Conservation (phyloP, 805 yeast species). For the Debaryomyces castellii region DNA sequence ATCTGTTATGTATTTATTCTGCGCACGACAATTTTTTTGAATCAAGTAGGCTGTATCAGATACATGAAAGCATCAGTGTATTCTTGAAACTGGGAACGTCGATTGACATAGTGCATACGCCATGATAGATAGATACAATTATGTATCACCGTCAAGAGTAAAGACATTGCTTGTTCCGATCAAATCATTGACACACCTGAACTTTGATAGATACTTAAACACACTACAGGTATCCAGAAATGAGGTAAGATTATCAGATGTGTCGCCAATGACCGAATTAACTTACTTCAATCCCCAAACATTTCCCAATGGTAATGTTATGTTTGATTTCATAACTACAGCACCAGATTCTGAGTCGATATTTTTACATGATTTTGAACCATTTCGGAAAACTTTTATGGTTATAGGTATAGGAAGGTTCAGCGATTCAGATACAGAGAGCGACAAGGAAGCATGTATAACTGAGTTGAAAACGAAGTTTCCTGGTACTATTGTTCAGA, state of each 20-base stretch:
- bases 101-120: neutral
- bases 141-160: conserved; percentile 65
- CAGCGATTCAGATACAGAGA: conserved; percentile 5
- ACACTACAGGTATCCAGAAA: conserved; percentile 43
- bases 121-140: conserved; percentile 42
- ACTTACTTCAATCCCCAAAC: conserved; percentile 77
- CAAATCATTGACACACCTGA: conserved; percentile 43
- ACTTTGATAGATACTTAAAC: conserved; percentile 44
- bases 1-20: neutral
- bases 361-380: conserved; percentile 84
- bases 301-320: conserved; percentile 73
- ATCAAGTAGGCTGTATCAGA: neutral
- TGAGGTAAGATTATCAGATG: conserved; percentile 74
- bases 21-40: conserved; percentile 3
- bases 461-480: conserved; percentile 39
- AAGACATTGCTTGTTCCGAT: conserved; percentile 69
- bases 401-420: conserved; percentile 48
- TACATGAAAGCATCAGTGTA: neutral
- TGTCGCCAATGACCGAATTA: conserved; percentile 55
- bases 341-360: conserved; percentile 55
- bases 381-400: conserved; percentile 74
- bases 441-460: conserved; percentile 9
- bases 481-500: conserved; percentile 56
- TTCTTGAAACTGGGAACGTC: neutral
- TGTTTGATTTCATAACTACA: conserved; percentile 53